Conservation (phyloP, 768 basidiomycete genomes). For the Clitopilus hobsonii region DNA sequence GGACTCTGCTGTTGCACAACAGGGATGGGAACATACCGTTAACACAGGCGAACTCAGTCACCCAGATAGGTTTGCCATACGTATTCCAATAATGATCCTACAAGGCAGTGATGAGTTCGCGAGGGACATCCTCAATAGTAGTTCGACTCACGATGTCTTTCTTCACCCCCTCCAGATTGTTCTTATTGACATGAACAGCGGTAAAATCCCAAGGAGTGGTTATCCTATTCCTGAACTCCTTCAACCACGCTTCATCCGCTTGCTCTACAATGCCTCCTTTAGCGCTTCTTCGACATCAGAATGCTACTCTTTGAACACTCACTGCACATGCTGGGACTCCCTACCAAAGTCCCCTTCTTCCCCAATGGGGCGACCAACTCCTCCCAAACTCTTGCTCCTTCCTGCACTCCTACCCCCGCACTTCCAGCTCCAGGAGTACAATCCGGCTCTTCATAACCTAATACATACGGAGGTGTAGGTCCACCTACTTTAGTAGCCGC, state of each 20-base stretch:
- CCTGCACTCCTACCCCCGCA: conserved; percentile 36
- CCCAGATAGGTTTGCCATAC: conserved; percentile 44
- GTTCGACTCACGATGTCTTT: conserved; percentile 31
- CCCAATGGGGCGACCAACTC: conserved; percentile 35
- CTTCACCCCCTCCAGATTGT: conserved; percentile 37
- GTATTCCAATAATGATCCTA: conserved; percentile 36
- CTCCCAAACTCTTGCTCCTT: conserved; percentile 37
- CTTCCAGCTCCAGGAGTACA: conserved; percentile 39
- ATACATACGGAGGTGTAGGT: conserved; percentile 28
- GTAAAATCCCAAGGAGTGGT: conserved; percentile 41
- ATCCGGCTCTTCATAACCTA: conserved; percentile 46
- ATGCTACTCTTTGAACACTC: too few relatives aligned
- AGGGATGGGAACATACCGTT: conserved; percentile 24
- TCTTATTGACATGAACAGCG: conserved; percentile 45
- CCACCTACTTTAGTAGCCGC: conserved; percentile 4
- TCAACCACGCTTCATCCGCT: conserved; percentile 43
- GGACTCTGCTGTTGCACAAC: not conserved
- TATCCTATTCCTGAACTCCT: conserved; percentile 31
- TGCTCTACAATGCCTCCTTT: conserved; percentile 27
- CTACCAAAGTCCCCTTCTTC: conserved; percentile 33
- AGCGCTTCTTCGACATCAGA: too few relatives aligned
- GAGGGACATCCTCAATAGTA: not conserved
- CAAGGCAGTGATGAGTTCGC: not conserved
- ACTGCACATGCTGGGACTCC: conserved; percentile 49
- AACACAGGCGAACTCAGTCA: conserved; percentile 46